phyloP scores from a whole-genome alignment of 768 basidiomycete species.

The Imleria badia region DNA sequence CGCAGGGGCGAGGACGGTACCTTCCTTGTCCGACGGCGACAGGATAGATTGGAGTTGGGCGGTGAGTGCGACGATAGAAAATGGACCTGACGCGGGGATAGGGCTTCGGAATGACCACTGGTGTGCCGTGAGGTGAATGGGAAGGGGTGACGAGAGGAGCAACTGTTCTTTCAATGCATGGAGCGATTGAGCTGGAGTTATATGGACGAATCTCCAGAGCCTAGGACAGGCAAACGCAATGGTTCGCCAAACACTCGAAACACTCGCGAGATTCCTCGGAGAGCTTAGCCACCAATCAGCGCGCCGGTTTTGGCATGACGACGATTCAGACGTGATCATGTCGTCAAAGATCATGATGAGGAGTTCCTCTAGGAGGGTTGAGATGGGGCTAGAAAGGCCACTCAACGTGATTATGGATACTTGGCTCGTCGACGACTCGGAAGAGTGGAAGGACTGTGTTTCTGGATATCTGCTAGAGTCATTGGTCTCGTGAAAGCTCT shows the following conservation, averaged over 20 bases:
- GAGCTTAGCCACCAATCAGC: constrained; percentile 1
- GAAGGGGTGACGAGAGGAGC: constrained; percentile 8
- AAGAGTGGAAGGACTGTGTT: neutral
- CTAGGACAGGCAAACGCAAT: constrained; percentile 15
- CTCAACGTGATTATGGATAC: neutral
- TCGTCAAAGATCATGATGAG: constrained; percentile 22
- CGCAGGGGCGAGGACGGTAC: neutral
- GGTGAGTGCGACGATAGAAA: constrained; percentile 15
- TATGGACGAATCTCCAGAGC: constrained; percentile 21
- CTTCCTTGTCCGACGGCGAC: neutral
- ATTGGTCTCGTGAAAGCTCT: neutral
- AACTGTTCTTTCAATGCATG: constrained; percentile 16
- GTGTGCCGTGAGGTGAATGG: constrained; percentile 15
- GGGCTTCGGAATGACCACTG: constrained; percentile 21
- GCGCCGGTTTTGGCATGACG: neutral
- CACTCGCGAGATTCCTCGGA: constrained; percentile 15
- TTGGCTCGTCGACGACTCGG: neutral
- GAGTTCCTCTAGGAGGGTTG: constrained; percentile 17
- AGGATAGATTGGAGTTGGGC: constrained; percentile 18
- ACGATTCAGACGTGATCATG: constrained; percentile 13
- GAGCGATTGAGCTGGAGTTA: constrained; percentile 14
- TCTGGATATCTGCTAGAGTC: neutral
- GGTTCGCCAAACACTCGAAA: constrained; percentile 17
- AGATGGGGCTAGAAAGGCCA: constrained; percentile 5
- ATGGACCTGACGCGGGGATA: constrained; percentile 1